phyloP scores from a whole-genome alignment of 75 land plant species.

The Azolla pinnata region DNA sequence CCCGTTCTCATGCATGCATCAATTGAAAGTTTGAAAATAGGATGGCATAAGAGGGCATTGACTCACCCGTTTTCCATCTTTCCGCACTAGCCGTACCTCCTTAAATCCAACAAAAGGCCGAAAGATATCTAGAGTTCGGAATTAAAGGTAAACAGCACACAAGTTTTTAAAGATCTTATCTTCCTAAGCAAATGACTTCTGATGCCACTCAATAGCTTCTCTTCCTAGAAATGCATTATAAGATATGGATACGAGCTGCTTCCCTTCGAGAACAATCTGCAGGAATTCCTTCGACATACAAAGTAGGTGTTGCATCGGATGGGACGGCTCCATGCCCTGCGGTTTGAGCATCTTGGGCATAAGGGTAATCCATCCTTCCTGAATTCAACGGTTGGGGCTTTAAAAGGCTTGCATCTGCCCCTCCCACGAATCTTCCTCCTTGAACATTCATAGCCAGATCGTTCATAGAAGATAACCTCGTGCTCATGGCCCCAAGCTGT shows the following conservation, averaged over 20 bases:
- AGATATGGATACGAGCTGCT: constrained; percentile 61
- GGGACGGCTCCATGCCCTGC: constrained; percentile 2
- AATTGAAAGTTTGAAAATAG: no score
- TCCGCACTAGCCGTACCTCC: constrained; percentile 42
- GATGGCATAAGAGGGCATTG: no score
- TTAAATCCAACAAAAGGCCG: constrained; percentile 48
- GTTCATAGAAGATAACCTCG: neutral
- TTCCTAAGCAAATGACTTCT: no score
- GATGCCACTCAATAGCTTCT: neutral
- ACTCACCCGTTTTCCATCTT: constrained; percentile 41
- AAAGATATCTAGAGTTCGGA: constrained; percentile 32
- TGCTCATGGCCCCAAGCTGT: neutral
- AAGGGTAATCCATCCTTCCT: neutral
- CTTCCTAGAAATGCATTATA: neutral
- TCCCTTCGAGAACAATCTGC: constrained; percentile 64
- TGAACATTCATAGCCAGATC: neutral
- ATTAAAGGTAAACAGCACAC: no score
- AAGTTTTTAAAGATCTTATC: no score
- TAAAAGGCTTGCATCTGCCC: neutral
- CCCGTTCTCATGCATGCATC: no score
- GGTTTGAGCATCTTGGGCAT: neutral
- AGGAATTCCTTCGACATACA: constrained; percentile 75
- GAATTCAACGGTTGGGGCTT: no score
- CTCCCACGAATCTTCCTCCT: neutral
- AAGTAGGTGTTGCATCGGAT: constrained; percentile 34